A percentile compares a stretch with the other conserved stretches of the same genome.
Conservation (phyloP, 2,329 filamentous ascomycete genomes). For the Cladophialophora exuberans region DNA sequence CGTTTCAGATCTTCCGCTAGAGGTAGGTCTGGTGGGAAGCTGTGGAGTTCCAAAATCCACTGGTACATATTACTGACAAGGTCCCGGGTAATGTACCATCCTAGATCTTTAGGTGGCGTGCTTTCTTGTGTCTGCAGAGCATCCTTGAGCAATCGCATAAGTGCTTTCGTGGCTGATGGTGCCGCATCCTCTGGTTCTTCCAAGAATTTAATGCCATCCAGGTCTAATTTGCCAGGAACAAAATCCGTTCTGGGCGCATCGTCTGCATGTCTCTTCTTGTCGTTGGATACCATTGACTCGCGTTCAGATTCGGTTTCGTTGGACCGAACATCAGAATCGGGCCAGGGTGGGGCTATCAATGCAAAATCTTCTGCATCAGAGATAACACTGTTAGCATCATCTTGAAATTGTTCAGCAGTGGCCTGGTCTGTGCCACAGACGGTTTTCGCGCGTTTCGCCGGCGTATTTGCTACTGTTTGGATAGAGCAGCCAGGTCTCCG, state of each 20-base stretch:
- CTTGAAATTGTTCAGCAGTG: constrained; percentile 22
- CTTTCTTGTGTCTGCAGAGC: constrained; percentile 67
- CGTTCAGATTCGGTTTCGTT: too few species aligned
- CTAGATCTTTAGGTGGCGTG: constrained; percentile 67
- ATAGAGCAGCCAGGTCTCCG: constrained; percentile 38
- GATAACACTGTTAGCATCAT: constrained; percentile 38
- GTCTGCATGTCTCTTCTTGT: constrained; percentile 11
- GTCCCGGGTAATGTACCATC: constrained; percentile 77
- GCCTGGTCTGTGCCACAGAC: constrained; percentile 21
- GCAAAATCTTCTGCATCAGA: constrained; percentile 52
- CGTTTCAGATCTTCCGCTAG: constrained; percentile 74
- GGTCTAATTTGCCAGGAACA: constrained; percentile 67
- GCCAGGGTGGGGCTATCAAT: too few species aligned
- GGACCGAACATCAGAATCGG: too few species aligned
- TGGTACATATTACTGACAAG: constrained; percentile 78
- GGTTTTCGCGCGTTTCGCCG: constrained; percentile 27
- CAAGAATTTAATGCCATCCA: constrained; percentile 66
- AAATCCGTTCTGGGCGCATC: constrained; percentile 58
- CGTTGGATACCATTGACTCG: not conserved
- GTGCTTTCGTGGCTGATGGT: constrained; percentile 59
- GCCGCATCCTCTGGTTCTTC: constrained; percentile 68
- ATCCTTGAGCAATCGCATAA: constrained; percentile 67
- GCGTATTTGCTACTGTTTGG: constrained; percentile 15
- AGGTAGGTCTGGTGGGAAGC: constrained; percentile 70
- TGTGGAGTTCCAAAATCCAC: constrained; percentile 89